Evolutionary conservation across 306 rosid species (phyloP), one percentile per base, ranked within the genome.

Genomic region (Trifolium repens): DNA sequence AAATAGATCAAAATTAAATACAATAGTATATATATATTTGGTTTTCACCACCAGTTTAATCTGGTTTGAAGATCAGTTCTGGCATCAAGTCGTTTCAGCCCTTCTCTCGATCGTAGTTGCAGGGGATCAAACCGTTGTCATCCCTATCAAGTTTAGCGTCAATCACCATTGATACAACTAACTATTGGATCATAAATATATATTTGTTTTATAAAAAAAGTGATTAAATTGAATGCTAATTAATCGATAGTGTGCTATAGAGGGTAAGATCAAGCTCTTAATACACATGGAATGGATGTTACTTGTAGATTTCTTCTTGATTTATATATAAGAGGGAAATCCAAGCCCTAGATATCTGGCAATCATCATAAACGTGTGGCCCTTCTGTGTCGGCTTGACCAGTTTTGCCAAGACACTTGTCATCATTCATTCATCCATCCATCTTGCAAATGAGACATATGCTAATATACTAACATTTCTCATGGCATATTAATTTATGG

Each of bases 341-440:
- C 64, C 4, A 84, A 71, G 43, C 69, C 71, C 75, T 71, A 69
- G 72, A 79, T 81, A 70, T 70, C 24, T 54, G 82, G 84, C 66
- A 80, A 91, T 86, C 84, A 85, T 88, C 80, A 77, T 71, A 87
- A 93, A 88, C 87, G 86, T 87, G 97, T 68, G 90, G 91, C 49
- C 97, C 79, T 59, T 59, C 5, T 72, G 27, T 89, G 92, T 89
- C 90, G 89, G 87, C 68, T 94, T 87, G 91, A 90, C 87, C 59
- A 47, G 86, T 87, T 89, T 80, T 64, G 37, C 68, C 69, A 74
- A 59, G 57, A 78, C 84, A 59, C 59, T 74, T 73, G 80, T 79
- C 83, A 50, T 22, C 81, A 50, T 71, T 67, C 78, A 68, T 88
- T 0, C 74, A 37, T 72, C 34, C 34, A 22, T 22, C 24, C 1